Conservation (phyloP, 257 asterid genomes). For the Ilex aquifolium region DNA sequence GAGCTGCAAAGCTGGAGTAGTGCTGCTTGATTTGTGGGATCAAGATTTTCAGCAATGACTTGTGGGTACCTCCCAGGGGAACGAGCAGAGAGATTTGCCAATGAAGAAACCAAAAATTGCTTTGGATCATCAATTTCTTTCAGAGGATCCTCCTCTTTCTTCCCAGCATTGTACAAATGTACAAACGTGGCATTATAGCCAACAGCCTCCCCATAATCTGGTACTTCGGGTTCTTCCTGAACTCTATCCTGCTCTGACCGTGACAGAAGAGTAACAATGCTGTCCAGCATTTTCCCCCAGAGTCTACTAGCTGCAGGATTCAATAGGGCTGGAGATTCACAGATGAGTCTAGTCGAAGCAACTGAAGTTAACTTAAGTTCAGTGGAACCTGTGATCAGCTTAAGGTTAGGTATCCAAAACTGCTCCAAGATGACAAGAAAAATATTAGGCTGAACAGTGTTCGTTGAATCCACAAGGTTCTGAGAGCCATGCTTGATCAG, state of each 20-base stretch:
- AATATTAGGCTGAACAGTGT: constrained; percentile 65
- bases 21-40: constrained; percentile 73
- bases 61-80: constrained; percentile 63
- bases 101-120: constrained; percentile 64
- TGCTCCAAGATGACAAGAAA: constrained; percentile 58
- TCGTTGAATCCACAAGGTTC: constrained; percentile 64
- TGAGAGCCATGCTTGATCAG: constrained; percentile 70
- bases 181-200: constrained; percentile 77
- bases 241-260: constrained; percentile 76
- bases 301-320: constrained; percentile 34
- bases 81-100: constrained; percentile 59
- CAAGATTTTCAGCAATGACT: constrained; percentile 56
- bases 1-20: constrained; percentile 64
- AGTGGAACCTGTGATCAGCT: constrained; percentile 57
- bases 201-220: constrained; percentile 72
- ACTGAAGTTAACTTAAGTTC: constrained; percentile 83
- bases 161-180: constrained; percentile 71
- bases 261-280: constrained; percentile 80
- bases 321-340: constrained; percentile 57
- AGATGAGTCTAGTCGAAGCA: constrained; percentile 70
- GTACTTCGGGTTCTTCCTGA: constrained; percentile 76
- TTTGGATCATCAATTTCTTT: constrained; percentile 77
- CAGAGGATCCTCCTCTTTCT: constrained; percentile 85
- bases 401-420: constrained; percentile 84
- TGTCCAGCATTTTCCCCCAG: constrained; percentile 86